Evolutionary conservation across 2,329 filamentous ascomycete species (phyloP).

Genomic region (Fusarium foetens): DNA sequence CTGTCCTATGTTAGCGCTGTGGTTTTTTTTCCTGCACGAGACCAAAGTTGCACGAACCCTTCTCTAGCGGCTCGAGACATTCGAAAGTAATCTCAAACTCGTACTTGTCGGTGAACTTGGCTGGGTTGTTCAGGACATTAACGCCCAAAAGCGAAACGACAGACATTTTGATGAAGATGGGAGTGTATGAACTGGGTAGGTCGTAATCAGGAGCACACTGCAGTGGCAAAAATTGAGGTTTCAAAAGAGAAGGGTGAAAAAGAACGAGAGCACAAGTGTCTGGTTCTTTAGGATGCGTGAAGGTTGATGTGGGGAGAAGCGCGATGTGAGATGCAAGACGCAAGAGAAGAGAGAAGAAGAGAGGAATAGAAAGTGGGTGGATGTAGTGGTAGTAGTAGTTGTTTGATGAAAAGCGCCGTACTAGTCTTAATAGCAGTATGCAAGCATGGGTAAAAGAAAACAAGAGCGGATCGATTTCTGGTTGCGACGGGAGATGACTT

Average conservation of each 20-base stretch:
- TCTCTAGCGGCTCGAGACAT: constrained; percentile 92
- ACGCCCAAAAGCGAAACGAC: constrained; percentile 96
- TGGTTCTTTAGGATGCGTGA: constrained; percentile 8
- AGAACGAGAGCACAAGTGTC: constrained; percentile 1
- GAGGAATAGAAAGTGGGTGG: constrained; percentile 13
- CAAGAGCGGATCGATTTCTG: constrained; percentile 40
- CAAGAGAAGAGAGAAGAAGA: neutral
- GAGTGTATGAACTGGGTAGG: neutral
- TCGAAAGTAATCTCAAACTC: constrained; percentile 99
- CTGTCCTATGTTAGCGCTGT: constrained; percentile 57
- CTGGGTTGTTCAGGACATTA: constrained; percentile 96
- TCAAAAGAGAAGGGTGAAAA: neutral
- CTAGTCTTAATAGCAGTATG: constrained; percentile 16
- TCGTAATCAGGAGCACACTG: constrained; percentile 5
- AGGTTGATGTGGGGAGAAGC: constrained; percentile 11
- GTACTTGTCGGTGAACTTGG: constrained; percentile 91
- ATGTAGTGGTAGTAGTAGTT: constrained; percentile 2
- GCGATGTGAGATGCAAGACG: constrained; percentile 12
- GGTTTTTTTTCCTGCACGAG: neutral
- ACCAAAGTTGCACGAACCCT: constrained; percentile 67
- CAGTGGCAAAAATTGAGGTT: neutral
- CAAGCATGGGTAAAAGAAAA: constrained; percentile 35
- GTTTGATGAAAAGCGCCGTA: constrained; percentile 27
- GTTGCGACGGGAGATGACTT: constrained; percentile 41
- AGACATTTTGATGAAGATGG: constrained; percentile 71